Evolutionary conservation across 208 protist genomes (phyloP), one percentile per base, ranked within the genome.

Genomic region (Wallacemonas sp.): DNA sequence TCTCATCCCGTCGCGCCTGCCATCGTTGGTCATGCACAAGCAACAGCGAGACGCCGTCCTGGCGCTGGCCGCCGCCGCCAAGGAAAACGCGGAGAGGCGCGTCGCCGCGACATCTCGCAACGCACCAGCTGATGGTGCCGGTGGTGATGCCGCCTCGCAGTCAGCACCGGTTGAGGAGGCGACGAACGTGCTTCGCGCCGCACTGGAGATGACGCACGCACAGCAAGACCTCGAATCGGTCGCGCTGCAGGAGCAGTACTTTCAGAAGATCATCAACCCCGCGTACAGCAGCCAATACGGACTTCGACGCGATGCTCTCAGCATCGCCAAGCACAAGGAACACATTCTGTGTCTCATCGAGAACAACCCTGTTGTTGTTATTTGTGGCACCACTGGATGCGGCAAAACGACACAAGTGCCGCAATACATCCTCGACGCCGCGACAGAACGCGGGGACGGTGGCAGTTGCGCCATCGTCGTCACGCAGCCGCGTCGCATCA

Each of bases 401-500:
- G 98, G 98, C 47, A 99, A 99, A 64, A 98, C 96, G 17, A 99
- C 98, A 30, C 98, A 99, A 71, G 84, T 99, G 3, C 96, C 97
- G 26, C 98, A 99, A 76, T 98, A 91, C 66, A 90, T 99, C 61
- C 69, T 98, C 8, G 96, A 98, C 62, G 61, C 81, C 21, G 58
- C 68, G 63, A 96, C 79, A 2, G 72, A 92, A 44, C 55, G 69
- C 4, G 85, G 84, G 17, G 46, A 68, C 6, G 87, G 86, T 43
- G 90, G 85, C 19, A 52, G 64, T n/a, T 89, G 87, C 52, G 78
- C 72, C 21, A 89, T 97, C 44, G 26, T 95, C 24, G 97, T 98
- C 56, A 99, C 98, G 36, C 98, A 99, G 84, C 99, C 99, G 9
- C 82, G 99, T 2, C 85, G 99, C 21, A 89, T 99, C 17, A 98